Conservation (phyloP, 768 basidiomycete species). For the Russula sp. region DNA sequence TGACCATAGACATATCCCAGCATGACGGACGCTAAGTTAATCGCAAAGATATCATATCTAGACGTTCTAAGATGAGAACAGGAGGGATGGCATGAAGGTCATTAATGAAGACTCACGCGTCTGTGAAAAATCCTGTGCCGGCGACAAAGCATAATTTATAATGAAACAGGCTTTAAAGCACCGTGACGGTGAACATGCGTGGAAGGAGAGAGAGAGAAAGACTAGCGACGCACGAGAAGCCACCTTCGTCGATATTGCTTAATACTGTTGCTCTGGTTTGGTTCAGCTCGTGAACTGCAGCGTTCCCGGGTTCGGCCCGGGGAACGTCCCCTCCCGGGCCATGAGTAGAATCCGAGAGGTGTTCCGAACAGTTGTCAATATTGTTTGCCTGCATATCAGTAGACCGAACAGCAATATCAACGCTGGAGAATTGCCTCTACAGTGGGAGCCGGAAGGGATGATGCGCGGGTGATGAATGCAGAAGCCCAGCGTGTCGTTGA, state of each 20-base stretch:
- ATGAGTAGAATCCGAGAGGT: not conserved
- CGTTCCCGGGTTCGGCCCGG: no score
- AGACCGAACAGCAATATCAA: not conserved
- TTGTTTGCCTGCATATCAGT: not conserved
- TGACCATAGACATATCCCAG: slow-evolving; percentile 74
- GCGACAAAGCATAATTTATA: slow-evolving; percentile 47
- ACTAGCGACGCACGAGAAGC: slow-evolving; percentile 60
- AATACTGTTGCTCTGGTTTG: slow-evolving; percentile 76
- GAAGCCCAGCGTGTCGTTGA: no score
- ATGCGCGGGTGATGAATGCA: not conserved
- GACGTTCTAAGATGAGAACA: not conserved
- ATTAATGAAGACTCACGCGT: slow-evolving; percentile 49
- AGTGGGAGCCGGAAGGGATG: not conserved
- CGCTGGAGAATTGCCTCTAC: not conserved
- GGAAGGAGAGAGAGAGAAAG: not conserved
- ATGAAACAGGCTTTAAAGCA: slow-evolving; percentile 45
- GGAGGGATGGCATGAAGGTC: not conserved
- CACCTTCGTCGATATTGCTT: slow-evolving; percentile 80
- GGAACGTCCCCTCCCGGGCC: no score
- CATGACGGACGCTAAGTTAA: slow-evolving; percentile 81
- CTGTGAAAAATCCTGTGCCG: slow-evolving; percentile 90
- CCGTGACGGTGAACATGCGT: not conserved
- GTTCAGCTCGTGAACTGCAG: slow-evolving; percentile 42
- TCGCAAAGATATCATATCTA: slow-evolving; percentile 85
- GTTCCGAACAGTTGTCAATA: not conserved